Percentiles rank a stretch among this genome's conserved stretches.
Conservation (phyloP, 1,284 basidiomycete species). For the Peniophora sp. region DNA sequence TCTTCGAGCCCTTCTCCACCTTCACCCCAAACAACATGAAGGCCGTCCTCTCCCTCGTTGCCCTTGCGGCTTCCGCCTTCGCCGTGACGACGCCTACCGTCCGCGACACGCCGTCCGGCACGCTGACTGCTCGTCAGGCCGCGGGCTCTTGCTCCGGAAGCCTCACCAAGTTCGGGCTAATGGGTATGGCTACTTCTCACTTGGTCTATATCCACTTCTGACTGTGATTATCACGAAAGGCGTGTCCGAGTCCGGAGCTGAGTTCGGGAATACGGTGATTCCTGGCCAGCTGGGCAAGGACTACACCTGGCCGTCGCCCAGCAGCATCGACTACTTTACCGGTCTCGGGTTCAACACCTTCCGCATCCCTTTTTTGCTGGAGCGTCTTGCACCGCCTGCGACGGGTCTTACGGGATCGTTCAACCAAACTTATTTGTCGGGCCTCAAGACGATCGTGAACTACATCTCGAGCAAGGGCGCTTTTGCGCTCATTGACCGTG, state of each 20-base stretch:
- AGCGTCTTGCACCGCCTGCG: conserved; percentile 44
- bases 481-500: conserved; percentile 49
- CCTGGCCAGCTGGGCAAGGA: conserved; percentile 41
- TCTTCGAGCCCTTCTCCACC: too few species aligned
- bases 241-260: conserved; percentile 55
- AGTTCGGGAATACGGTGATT: conserved; percentile 39
- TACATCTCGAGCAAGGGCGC: conserved; percentile 57
- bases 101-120: conserved; percentile 6
- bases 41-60: conserved; percentile 16
- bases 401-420: conserved; percentile 47
- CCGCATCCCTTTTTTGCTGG: conserved; percentile 54
- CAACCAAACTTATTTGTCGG: conserved; percentile 42
- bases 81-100: conserved; percentile 8
- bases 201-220: too few species aligned
- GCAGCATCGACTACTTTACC: conserved; percentile 45
- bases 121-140: conserved; percentile 9
- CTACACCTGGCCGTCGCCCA: conserved; percentile 41
- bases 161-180: conserved; percentile 50
- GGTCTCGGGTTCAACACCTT: conserved; percentile 53
- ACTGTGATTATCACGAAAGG: conserved; percentile 27
- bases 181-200: too few species aligned
- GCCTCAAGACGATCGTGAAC: conserved; percentile 43
- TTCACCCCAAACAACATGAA: conserved; percentile 10
- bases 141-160: conserved; percentile 26
- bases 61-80: conserved; percentile 18